Evolutionary conservation across 805 yeast species (phyloP).

Genomic region (Nadsonia fulvescens): DNA sequence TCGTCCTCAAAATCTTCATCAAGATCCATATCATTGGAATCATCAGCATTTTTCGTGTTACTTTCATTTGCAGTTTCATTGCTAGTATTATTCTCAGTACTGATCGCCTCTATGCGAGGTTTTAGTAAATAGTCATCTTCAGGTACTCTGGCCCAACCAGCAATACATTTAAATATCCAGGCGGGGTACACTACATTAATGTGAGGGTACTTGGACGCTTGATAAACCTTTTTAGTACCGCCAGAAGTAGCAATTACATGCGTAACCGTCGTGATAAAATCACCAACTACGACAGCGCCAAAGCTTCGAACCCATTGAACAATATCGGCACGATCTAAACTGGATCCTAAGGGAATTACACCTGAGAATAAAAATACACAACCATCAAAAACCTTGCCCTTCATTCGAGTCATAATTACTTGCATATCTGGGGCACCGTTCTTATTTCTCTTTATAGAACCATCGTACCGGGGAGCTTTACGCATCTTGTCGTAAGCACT

Average conservation of each 20-base stretch:
- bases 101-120: slow-evolving; percentile 25
- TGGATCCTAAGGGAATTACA: slow-evolving; percentile 67
- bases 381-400: slow-evolving; percentile 45
- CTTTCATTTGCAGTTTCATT: slow-evolving; percentile 25
- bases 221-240: slow-evolving; percentile 67
- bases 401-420: slow-evolving; percentile 43
- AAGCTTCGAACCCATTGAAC: slow-evolving; percentile 85
- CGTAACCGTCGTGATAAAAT: slow-evolving; percentile 56
- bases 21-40: slow-evolving; percentile 10
- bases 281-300: slow-evolving; percentile 71
- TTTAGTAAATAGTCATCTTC: slow-evolving; percentile 38
- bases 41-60: slow-evolving; percentile 19
- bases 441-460: slow-evolving; percentile 5
- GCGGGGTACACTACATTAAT: slow-evolving; percentile 76
- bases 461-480: no score
- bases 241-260: slow-evolving; percentile 75
- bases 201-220: slow-evolving; percentile 44
- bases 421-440: slow-evolving; percentile 15
- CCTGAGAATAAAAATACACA: slow-evolving; percentile 70
- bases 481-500: no score
- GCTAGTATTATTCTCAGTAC: slow-evolving; percentile 18
- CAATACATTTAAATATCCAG: slow-evolving; percentile 79
- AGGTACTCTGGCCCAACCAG: slow-evolving; percentile 55
- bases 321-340: slow-evolving; percentile 60
- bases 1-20: no score